Evolutionary conservation across 257 asterid genomes (phyloP).

Genomic region (Capsicum baccatum): DNA sequence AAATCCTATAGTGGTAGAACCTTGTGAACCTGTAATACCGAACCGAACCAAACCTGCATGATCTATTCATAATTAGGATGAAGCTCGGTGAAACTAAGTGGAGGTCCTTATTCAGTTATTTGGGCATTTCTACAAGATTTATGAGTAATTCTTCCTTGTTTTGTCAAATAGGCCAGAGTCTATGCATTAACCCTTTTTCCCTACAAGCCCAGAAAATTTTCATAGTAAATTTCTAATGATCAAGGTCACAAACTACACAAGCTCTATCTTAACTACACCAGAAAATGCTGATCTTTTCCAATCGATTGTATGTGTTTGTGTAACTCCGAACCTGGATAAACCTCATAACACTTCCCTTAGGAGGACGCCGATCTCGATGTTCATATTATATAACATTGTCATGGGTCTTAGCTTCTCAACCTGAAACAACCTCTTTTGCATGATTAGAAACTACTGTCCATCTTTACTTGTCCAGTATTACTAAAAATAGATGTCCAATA

Average conservation of each 20-base stretch:
- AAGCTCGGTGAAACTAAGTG: too few species aligned
- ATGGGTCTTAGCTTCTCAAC: neutral
- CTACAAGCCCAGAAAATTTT: neutral
- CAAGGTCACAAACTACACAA: slow-evolving; percentile 13
- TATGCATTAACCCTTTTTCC: neutral
- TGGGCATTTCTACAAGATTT: too few species aligned
- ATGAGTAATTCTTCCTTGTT: neutral
- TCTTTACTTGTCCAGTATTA: too few species aligned
- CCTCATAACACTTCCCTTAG: neutral
- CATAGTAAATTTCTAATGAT: neutral
- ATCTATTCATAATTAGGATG: too few species aligned
- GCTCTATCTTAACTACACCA: neutral
- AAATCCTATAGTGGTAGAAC: too few species aligned
- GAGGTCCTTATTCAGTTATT: too few species aligned
- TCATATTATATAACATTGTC: neutral
- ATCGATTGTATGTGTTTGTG: neutral
- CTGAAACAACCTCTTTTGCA: slow-evolving; percentile 4
- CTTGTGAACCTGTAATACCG: too few species aligned
- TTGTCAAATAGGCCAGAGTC: neutral
- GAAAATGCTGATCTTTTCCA: neutral
- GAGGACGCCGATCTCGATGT: neutral
- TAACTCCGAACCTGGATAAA: neutral
- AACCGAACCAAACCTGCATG: too few species aligned
- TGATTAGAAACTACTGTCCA: neutral
- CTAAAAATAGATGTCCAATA: too few species aligned